A percentile compares a stretch with the other conserved stretches of the same genome.
These are phyloP conservation scores for Didymella segeticola DNA, from an alignment of 2,329 filamentous ascomycete species.

Conservation along the genomic window DNA sequence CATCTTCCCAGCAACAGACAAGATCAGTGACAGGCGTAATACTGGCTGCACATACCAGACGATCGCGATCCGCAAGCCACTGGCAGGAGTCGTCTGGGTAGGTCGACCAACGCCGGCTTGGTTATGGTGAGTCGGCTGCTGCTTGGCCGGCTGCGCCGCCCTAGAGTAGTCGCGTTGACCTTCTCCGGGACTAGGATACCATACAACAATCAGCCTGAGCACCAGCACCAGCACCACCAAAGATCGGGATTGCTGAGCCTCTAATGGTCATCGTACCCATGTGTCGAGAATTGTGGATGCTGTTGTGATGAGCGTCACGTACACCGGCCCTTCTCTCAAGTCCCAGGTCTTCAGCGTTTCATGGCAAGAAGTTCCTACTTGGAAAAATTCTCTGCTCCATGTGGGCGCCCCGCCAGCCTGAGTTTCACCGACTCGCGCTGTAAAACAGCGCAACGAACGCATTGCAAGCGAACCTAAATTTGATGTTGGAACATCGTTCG, in stretches of 20 bases:
- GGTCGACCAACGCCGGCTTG: not conserved
- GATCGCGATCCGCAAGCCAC: slow-evolving; percentile 3
- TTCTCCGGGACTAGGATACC: slow-evolving; percentile 6
- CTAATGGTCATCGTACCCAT: not conserved
- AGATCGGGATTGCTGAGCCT: no score
- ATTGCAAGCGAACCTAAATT: slow-evolving; percentile 7
- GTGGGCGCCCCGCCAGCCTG: not conserved
- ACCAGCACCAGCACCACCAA: no score
- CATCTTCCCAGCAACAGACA: not conserved
- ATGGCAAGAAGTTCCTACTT: not conserved
- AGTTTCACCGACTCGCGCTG: not conserved
- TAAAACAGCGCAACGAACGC: not conserved
- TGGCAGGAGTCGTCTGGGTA: not conserved
- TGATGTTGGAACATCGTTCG: slow-evolving; percentile 15
- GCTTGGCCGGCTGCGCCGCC: not conserved
- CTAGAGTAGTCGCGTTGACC: not conserved
- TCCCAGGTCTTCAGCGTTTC: not conserved
- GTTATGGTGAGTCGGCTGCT: not conserved
- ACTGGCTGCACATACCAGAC: slow-evolving; percentile 2
- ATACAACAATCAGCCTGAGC: not conserved
- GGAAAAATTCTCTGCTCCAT: not conserved
- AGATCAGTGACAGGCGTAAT: not conserved
- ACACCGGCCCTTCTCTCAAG: not conserved
- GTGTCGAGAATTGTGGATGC: not conserved
- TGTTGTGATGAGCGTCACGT: not conserved